Evolutionary conservation across 495 filamentous ascomycete species (phyloP).

Genomic region (Penicillium psychrofluorescens): DNA sequence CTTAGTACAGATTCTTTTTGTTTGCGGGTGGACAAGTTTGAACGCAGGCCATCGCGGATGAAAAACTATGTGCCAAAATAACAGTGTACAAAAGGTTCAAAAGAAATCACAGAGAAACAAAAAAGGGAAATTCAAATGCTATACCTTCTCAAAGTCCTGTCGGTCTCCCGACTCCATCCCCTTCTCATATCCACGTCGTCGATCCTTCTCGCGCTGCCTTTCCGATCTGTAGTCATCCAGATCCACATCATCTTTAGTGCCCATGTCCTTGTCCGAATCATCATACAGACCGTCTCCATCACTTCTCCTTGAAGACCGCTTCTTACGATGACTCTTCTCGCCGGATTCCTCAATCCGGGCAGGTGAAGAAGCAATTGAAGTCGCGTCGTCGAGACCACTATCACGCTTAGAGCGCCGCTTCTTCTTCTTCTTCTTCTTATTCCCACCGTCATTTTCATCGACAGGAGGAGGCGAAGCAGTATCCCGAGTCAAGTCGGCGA

Average conservation of each 20-base stretch:
- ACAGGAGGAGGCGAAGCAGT: background rate
- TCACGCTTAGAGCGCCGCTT: constrained; percentile 27
- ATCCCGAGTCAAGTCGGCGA: constrained; percentile 12
- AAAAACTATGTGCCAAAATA: constrained; percentile 24
- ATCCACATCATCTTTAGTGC: constrained; percentile 20
- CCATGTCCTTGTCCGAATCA: constrained; percentile 15
- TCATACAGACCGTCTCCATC: constrained; percentile 19
- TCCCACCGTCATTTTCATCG: constrained; percentile 7
- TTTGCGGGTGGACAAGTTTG: constrained; percentile 11
- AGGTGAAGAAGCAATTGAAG: constrained; percentile 29
- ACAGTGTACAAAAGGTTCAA: constrained; percentile 19
- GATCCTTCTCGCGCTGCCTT: constrained; percentile 33
- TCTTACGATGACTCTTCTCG: constrained; percentile 38
- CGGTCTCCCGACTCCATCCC: constrained; percentile 26
- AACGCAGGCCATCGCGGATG: constrained; percentile 7
- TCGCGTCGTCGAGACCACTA: constrained; percentile 27
- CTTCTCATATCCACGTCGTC: constrained; percentile 31
- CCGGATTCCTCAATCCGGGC: constrained; percentile 19
- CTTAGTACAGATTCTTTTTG: constrained; percentile 31
- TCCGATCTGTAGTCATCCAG: constrained; percentile 29
- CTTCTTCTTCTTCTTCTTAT: constrained; percentile 13
- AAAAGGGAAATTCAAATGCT: constrained; percentile 29
- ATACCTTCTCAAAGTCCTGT: constrained; percentile 40
- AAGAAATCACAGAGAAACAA: constrained; percentile 11
- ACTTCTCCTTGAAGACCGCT: constrained; percentile 26